Base-by-base conservation (phyloP, 2,329 filamentous ascomycete genomes). In the Diplodia mutila region DNA sequence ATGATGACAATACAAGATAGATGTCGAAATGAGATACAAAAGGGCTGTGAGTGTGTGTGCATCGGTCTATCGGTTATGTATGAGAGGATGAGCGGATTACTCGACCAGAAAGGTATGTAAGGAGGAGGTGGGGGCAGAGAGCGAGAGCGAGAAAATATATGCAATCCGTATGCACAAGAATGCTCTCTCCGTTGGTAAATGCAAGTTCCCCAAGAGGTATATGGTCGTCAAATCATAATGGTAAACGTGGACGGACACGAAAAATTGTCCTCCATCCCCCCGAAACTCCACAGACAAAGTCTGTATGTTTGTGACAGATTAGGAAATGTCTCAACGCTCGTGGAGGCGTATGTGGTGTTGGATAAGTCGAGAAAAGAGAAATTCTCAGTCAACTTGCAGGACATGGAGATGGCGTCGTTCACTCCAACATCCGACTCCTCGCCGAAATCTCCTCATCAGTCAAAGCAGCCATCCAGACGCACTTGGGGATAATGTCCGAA, bases 391-490 rank as follows among this genome's bases (percentile, higher is more conserved):
- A 34, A 34, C 59, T 25, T 61, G 12, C 23, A n/a, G 12, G 54
- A n/a, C n/a, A 21, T 34, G 46, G n/a, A 23, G 25, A 63, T 8
- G 23, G 14, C 18, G 32, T 39, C 3, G 2, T 46, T 46, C 27
- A 66, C 64, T 72, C 71, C 55, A 68, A 57, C 53, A 53, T 46
- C 29, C 61, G 51, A 53, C 71, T 71, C 51, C 66, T 67, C 65
- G 69, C 66, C 12, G 74, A 70, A 73, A 95, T 93, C 73, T 94
- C 91, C n/a, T 89, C 87, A 71, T 94, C 91, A 66, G 81, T 86
- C 66, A 95, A 77, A 11, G 91, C 91, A 55, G 90, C 89, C 81
- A 95, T 89, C 92, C 92, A 95, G n/a, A 95, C 83, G 76, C 92
- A 95, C 70, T 91, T 85, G 78, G 92, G 91, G 4, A 91, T 90